Evolutionary conservation across 345 rosid species (phyloP).

Genomic region (Nasturtium officinale): DNA sequence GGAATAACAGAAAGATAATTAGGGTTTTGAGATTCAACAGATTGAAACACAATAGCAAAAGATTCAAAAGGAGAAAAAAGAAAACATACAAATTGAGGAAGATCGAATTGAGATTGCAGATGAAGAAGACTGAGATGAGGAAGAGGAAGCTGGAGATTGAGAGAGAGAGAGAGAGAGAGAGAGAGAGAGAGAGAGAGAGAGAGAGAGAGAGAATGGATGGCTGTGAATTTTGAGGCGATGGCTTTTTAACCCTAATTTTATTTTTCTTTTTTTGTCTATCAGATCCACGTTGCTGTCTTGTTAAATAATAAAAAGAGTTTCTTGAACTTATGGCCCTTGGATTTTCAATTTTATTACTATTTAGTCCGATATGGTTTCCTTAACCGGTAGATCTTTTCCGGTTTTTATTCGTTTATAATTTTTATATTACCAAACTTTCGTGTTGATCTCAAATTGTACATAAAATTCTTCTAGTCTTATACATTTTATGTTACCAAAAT

Average conservation of each 20-base stretch:
- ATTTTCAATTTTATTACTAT: conserved; percentile 5
- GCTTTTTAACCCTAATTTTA: conserved; percentile 33
- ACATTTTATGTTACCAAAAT: not conserved
- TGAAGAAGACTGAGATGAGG: conserved; percentile 30
- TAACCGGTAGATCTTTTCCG: not conserved
- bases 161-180: too few species aligned
- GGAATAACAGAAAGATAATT: conserved; percentile 12
- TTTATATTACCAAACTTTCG: not conserved
- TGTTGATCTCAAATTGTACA: not conserved
- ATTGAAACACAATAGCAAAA: conserved; percentile 4
- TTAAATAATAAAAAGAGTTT: conserved; percentile 20
- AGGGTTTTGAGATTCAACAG: conserved; percentile 44
- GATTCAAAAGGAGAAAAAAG: not conserved
- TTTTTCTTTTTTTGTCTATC: conserved; percentile 24
- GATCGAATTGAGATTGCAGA: conserved; percentile 21
- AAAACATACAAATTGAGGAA: conserved; percentile 32
- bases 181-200: conserved; percentile 24
- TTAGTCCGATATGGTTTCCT: conserved; percentile 27
- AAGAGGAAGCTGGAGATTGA: conserved; percentile 31
- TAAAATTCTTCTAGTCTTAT: conserved; percentile 5
- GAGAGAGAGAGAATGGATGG: conserved; percentile 36
- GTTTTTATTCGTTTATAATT: not conserved
- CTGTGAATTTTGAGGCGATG: conserved; percentile 33
- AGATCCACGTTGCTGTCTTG: conserved; percentile 46
- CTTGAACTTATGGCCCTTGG: not conserved